Conservation (phyloP, 2,329 filamentous ascomycete species). For the Cucurbitaria berberidis region DNA sequence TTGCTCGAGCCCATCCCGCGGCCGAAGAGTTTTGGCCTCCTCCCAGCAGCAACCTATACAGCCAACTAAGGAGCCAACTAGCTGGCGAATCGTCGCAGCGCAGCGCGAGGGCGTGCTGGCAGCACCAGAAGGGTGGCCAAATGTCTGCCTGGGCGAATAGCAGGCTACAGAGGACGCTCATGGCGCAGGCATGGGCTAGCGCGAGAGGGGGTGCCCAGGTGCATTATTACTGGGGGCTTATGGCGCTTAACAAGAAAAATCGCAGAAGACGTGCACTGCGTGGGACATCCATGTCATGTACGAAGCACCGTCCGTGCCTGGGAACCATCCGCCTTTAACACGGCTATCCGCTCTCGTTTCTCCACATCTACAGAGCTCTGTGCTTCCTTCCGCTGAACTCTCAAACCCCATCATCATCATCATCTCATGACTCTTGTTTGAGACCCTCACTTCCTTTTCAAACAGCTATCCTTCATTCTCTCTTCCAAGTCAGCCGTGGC, state of each 20-base stretch:
- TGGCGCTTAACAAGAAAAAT: no score
- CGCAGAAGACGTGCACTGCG: no score
- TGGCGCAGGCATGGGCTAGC: constrained; percentile 17
- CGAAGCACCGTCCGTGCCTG: constrained; percentile 25
- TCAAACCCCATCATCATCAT: constrained; percentile 16
- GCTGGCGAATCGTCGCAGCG: constrained; percentile 21
- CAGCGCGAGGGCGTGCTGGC: constrained; percentile 14
- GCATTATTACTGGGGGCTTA: no score
- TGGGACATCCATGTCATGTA: not conserved
- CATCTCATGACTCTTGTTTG: constrained; percentile 29
- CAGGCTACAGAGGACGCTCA: constrained; percentile 13
- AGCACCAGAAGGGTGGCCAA: constrained; percentile 29
- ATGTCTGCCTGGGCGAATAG: constrained; percentile 24
- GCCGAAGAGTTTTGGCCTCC: constrained; percentile 11
- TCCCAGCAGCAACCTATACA: constrained; percentile 7
- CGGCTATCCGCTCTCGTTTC: constrained; percentile 35
- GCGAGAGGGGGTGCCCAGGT: constrained; percentile 30
- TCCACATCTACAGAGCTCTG: constrained; percentile 32
- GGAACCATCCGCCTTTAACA: constrained; percentile 27
- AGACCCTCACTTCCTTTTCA: constrained; percentile 5
- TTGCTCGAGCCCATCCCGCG: constrained; percentile 13
- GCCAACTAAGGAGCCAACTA: constrained; percentile 11
- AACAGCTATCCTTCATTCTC: not conserved
- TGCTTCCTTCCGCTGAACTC: constrained; percentile 29
- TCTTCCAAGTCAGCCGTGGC: not conserved